Evolutionary conservation across 176 grass and related monocot genomes (phyloP).

Genomic region (Triticum timopheevii): DNA sequence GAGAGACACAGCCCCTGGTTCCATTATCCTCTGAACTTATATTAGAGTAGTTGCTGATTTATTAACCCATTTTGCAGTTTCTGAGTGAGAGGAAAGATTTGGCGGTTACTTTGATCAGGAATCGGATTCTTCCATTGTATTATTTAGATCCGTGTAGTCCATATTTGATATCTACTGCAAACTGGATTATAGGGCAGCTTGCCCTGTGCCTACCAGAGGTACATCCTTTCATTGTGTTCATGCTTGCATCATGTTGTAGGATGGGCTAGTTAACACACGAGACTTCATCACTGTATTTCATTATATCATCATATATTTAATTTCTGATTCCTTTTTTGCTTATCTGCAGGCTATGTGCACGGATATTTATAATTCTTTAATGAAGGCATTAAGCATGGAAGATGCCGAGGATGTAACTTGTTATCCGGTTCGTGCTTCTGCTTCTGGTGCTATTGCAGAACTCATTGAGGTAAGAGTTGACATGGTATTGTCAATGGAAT

Average conservation of each 20-base stretch:
- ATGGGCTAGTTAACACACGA: slow-evolving; percentile 8
- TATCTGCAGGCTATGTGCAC: slow-evolving; percentile 59
- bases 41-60: slow-evolving; percentile 19
- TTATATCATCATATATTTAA: background rate
- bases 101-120: slow-evolving; percentile 55
- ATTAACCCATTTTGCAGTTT: slow-evolving; percentile 61
- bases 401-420: slow-evolving; percentile 59
- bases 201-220: slow-evolving; percentile 72
- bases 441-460: slow-evolving; percentile 71
- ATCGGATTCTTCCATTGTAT: slow-evolving; percentile 83
- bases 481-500: background rate
- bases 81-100: slow-evolving; percentile 64
- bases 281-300: slow-evolving; percentile 7
- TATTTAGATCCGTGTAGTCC: slow-evolving; percentile 50
- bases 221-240: slow-evolving; percentile 19
- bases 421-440: slow-evolving; percentile 80
- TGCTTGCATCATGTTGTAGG: slow-evolving; percentile 8
- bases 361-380: slow-evolving; percentile 77
- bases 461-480: slow-evolving; percentile 72
- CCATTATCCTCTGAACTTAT: slow-evolving; percentile 11
- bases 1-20: background rate
- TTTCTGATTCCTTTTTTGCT: slow-evolving; percentile 37
- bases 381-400: slow-evolving; percentile 56
- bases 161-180: slow-evolving; percentile 87
- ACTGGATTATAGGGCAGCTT: slow-evolving; percentile 86